Evolutionary conservation across 202 grass and related monocot species (phyloP).

Genomic region (Digitaria exilis): DNA sequence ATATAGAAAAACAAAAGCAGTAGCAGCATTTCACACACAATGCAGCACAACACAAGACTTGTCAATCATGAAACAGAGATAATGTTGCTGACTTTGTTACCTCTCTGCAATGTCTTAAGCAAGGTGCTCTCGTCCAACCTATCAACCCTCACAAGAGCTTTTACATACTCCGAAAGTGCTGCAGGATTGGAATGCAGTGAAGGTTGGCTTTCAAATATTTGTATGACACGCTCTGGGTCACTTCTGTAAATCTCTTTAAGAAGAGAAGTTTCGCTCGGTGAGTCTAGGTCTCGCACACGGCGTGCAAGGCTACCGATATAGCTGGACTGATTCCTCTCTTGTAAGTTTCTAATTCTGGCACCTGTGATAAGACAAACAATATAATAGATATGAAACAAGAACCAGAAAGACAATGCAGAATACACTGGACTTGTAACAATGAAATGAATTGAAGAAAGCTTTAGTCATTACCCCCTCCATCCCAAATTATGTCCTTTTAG

Average conservation of each 20-base stretch:
- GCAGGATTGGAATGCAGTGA: constrained; percentile 76
- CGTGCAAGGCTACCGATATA: constrained; percentile 88
- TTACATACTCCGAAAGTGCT: constrained; percentile 93
- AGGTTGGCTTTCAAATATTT: constrained; percentile 92
- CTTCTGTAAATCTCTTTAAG: constrained; percentile 95
- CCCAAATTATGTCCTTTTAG: too few relatives aligned
- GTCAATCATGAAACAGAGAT: constrained; percentile 19
- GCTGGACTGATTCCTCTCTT: constrained; percentile 84
- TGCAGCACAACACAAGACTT: constrained; percentile 18
- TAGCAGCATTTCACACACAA: constrained; percentile 9
- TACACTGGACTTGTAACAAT: background rate
- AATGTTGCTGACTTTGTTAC: constrained; percentile 40
- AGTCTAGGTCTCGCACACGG: constrained; percentile 59
- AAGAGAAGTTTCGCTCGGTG: constrained; percentile 55
- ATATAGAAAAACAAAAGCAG: constrained; percentile 1
- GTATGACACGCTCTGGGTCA: constrained; percentile 94
- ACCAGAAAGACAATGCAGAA: background rate
- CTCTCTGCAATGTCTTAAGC: constrained; percentile 93
- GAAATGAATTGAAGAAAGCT: constrained; percentile 1
- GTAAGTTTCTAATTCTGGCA: constrained; percentile 61
- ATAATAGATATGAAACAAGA: background rate
- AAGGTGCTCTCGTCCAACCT: constrained; percentile 86
- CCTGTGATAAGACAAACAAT: constrained; percentile 40
- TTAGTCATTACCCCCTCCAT: too few relatives aligned
- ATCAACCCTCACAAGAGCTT: constrained; percentile 92